Evolutionary conservation across 768 basidiomycete genomes (phyloP).

Genomic region (Gloeopeniophorella convolvens): DNA sequence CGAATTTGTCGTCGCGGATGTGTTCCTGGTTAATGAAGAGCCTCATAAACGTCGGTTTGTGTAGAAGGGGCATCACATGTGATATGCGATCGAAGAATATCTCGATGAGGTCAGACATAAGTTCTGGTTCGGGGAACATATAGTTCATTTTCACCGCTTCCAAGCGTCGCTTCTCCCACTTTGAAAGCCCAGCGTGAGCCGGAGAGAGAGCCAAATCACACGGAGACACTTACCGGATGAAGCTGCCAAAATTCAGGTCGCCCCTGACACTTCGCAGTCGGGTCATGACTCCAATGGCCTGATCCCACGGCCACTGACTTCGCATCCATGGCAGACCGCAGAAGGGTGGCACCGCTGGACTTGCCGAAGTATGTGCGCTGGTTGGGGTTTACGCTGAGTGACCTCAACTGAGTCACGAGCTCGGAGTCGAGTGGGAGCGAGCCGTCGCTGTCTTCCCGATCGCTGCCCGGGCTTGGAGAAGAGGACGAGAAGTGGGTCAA

Average conservation of each 20-base stretch:
- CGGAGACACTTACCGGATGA: constrained; percentile 6
- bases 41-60: constrained; percentile 16
- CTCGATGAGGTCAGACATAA: constrained; percentile 9
- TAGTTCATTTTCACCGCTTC: not conserved
- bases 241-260: constrained; percentile 14
- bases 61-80: constrained; percentile 14
- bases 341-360: constrained; percentile 14
- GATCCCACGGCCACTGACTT: constrained; percentile 8
- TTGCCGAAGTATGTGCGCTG: constrained; percentile 17
- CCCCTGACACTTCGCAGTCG: not conserved
- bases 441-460: constrained; percentile 4
- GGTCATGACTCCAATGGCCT: not conserved
- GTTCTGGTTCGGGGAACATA: constrained; percentile 14
- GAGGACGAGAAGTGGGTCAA: no score
- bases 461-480: no score
- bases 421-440: not conserved
- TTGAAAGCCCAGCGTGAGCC: not conserved
- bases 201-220: not conserved
- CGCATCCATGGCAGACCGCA: constrained; percentile 8
- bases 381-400: constrained; percentile 4
- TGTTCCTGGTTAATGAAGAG: constrained; percentile 8
- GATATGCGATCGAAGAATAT: constrained; percentile 11
- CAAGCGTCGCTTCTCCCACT: constrained; percentile 17
- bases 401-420: not conserved
- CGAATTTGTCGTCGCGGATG: constrained; percentile 12